Base-by-base conservation (phyloP, 2,329 filamentous ascomycete genomes). In the Calonectria pteridis region DNA sequence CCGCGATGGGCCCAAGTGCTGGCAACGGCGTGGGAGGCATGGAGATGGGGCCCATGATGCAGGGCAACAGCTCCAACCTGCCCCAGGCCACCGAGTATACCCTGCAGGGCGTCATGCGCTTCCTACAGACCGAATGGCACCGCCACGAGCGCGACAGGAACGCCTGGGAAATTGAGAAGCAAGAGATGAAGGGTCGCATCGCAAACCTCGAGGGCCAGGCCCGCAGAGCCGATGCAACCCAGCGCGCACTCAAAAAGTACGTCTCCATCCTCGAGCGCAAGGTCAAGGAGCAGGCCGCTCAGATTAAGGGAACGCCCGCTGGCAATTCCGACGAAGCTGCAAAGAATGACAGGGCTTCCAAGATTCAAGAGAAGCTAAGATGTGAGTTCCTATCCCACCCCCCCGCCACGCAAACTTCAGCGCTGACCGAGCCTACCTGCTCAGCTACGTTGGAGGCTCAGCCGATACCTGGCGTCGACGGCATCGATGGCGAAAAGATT, bases 101-200 rank as follows among this genome's bases (percentile, higher is more conserved):
- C 9, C 84, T 92, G 46, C 90, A 92, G 84, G 90, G 97, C 83
- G 97, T 99, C 46, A 99, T 99, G 97, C 96, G 97, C 85, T 99
- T 99, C 84, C 92, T 99, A 49, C 97, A 99, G 87, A 97, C 97
- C 62, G 96, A 99, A 91, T 99, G 97, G 97, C 97, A 99, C 86
- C 94, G 95, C 79, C 96, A 99, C 85, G 97, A 99, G 86, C 94
- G 97, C 86, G 97, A 98, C 83, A 93, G 97, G 81, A 99, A 99
- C 86, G 93, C 95, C 46, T 99, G 97, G 97, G 97, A 99, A 85
- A 99, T 99, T 83, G 97, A 99, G 86, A 93, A 95, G 83, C 97
- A 98, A 81, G 97, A 99, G 87, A 98, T 99, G 97, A 98, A 98
- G 88, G 95, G 95, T 78, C 93, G 97, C 82, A 98, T 99, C 86